These are phyloP conservation scores for Fomes fomentarius DNA, from an alignment of 1,284 basidiomycete genomes.

Conservation along the genomic window DNA sequence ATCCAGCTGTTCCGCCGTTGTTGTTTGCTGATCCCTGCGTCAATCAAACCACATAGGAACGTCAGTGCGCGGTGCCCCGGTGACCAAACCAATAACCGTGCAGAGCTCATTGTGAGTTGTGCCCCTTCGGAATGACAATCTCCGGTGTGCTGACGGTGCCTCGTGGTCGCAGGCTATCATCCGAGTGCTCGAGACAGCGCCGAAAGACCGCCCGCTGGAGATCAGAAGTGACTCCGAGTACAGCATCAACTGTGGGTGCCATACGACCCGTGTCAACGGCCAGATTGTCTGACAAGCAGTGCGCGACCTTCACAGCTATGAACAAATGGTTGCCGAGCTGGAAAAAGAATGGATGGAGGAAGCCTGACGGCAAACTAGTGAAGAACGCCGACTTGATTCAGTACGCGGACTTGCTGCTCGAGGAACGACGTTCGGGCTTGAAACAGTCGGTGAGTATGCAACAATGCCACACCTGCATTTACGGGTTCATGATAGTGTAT, in stretches of 20 bases:
- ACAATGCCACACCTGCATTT: not conserved
- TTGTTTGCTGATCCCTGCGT: not conserved
- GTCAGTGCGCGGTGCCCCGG: constrained; percentile 81
- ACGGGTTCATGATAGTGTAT: not conserved
- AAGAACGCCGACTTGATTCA: constrained; percentile 67
- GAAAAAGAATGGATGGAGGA: constrained; percentile 55
- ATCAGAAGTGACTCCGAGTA: constrained; percentile 83
- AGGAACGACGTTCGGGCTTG: constrained; percentile 42
- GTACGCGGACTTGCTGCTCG: constrained; percentile 58
- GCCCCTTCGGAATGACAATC: not conserved
- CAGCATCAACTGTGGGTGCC: constrained; percentile 64
- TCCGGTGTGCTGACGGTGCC: not conserved
- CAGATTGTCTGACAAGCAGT: not conserved
- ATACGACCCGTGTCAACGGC: not conserved
- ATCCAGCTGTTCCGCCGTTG: not conserved
- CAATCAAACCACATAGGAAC: constrained; percentile 52
- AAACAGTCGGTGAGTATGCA: constrained; percentile 41
- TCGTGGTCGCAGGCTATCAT: constrained; percentile 63
- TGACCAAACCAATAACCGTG: constrained; percentile 85
- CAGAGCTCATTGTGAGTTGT: constrained; percentile 74
- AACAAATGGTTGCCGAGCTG: constrained; percentile 63
- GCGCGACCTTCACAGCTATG: constrained; percentile 62
- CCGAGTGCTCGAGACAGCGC: constrained; percentile 70
- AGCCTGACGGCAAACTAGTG: constrained; percentile 53
- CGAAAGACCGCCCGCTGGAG: constrained; percentile 53